Percentiles rank a stretch among this genome's conserved stretches.
These are phyloP conservation scores for Aspergillus eucalypticola DNA, from an alignment of 2,329 filamentous ascomycete genomes.

Conservation along the genomic window DNA sequence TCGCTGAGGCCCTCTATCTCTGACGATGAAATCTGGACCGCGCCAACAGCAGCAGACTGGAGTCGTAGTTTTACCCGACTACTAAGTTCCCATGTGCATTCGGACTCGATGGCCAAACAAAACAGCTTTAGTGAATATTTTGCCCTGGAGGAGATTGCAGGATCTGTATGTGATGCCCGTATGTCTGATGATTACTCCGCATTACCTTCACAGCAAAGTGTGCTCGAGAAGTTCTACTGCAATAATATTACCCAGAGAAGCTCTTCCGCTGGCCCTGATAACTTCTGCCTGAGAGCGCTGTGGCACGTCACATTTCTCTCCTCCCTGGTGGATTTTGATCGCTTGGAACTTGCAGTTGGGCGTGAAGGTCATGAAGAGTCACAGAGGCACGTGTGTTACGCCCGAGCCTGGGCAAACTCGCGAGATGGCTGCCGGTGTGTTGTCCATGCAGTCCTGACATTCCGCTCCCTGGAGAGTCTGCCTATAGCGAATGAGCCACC, in stretches of 20 bases:
- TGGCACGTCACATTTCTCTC: slow-evolving; percentile 32
- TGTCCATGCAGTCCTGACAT: slow-evolving; percentile 24
- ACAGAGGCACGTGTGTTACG: slow-evolving; percentile 15
- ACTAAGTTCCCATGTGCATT: background rate
- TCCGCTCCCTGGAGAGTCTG: slow-evolving; percentile 24
- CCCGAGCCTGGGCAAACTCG: slow-evolving; percentile 26
- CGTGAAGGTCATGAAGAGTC: slow-evolving; percentile 25
- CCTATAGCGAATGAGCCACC: slow-evolving; percentile 24
- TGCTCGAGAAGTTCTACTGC: slow-evolving; percentile 4
- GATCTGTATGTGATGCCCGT: slow-evolving; percentile 10
- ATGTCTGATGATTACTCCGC: slow-evolving; percentile 9
- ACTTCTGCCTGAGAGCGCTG: slow-evolving; percentile 27
- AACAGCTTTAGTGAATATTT: slow-evolving; percentile 20
- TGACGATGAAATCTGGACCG: slow-evolving; percentile 17
- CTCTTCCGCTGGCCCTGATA: slow-evolving; percentile 14
- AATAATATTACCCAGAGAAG: slow-evolving; percentile 11
- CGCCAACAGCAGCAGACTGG: slow-evolving; percentile 15
- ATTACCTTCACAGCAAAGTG: slow-evolving; percentile 1
- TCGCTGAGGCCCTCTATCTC: background rate
- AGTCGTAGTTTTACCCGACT: background rate
- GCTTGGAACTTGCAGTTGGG: slow-evolving; percentile 27
- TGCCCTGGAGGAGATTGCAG: slow-evolving; percentile 23
- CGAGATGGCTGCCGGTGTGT: slow-evolving; percentile 23
- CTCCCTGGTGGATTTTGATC: slow-evolving; percentile 28
- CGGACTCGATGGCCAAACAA: background rate